These are phyloP conservation scores for Cercospora brassicicola DNA, from an alignment of 2,329 filamentous ascomycete species.

Conservation along the genomic window DNA sequence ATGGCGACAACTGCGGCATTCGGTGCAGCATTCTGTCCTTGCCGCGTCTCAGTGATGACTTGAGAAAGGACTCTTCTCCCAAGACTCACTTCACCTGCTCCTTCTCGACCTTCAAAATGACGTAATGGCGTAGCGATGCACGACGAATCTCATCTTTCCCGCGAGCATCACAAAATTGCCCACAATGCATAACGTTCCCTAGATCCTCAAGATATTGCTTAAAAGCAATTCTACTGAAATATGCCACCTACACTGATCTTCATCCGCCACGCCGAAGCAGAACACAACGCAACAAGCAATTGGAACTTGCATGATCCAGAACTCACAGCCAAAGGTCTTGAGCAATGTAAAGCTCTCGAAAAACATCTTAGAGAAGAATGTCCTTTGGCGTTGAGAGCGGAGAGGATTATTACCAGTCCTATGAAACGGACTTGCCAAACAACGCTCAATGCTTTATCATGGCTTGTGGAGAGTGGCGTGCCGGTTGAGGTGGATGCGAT, in stretches of 20 bases:
- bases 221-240: neutral
- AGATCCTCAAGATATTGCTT: neutral
- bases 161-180: neutral
- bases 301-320: slow-evolving; percentile 46
- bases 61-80: neutral
- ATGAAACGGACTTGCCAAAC: slow-evolving; percentile 68
- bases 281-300: slow-evolving; percentile 47
- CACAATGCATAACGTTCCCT: neutral
- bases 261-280: slow-evolving; percentile 48
- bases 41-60: neutral
- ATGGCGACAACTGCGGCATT: neutral
- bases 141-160: neutral
- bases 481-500: slow-evolving; percentile 59
- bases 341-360: slow-evolving; percentile 46
- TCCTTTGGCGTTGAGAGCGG: slow-evolving; percentile 47
- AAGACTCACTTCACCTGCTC: neutral
- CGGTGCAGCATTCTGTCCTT: neutral
- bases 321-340: slow-evolving; percentile 44
- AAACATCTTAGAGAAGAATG: slow-evolving; percentile 40
- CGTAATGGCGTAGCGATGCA: neutral
- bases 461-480: slow-evolving; percentile 57
- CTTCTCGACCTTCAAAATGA: neutral
- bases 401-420: slow-evolving; percentile 62
- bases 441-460: slow-evolving; percentile 58
- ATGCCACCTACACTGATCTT: slow-evolving; percentile 49